These are phyloP conservation scores for Polytrichum commune DNA, from an alignment of 225 moss, liverwort and hornwort species.

Conservation along the genomic window DNA sequence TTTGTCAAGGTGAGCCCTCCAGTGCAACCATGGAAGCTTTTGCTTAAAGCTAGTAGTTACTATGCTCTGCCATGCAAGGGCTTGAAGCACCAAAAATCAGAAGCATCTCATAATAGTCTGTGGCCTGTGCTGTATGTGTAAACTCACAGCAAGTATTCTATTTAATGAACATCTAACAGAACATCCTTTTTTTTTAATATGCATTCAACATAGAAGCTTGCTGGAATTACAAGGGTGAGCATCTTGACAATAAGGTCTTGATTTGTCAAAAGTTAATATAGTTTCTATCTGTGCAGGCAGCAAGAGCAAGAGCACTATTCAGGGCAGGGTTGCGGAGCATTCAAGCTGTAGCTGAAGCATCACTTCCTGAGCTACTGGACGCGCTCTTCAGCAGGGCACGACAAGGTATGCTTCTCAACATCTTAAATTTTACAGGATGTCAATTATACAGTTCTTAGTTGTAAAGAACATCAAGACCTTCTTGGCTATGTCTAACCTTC, in stretches of 20 bases:
- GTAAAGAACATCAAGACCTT: not conserved
- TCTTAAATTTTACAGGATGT: not conserved
- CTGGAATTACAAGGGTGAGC: too few relatives aligned
- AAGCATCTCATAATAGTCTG: too few relatives aligned
- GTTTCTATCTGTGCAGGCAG: constrained; percentile 47
- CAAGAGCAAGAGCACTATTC: constrained; percentile 89
- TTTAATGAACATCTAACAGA: too few relatives aligned
- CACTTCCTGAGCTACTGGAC: constrained; percentile 65
- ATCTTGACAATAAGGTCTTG: too few relatives aligned
- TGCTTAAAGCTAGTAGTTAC: not conserved
- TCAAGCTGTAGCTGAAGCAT: constrained; percentile 92
- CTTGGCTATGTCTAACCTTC: too few relatives aligned
- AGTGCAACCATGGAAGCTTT: not conserved
- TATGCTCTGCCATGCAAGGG: not conserved
- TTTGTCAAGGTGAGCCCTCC: constrained; percentile 70
- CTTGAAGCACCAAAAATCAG: too few relatives aligned
- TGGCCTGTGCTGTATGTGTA: too few relatives aligned
- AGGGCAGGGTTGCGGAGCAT: constrained; percentile 82
- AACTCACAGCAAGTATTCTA: too few relatives aligned
- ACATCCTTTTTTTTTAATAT: too few relatives aligned
- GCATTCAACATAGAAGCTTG: too few relatives aligned
- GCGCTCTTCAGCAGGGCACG: constrained; percentile 63
- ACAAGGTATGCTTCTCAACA: constrained; percentile 47
- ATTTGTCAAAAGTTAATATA: constrained; percentile 4
- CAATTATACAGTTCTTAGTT: not conserved